Evolutionary conservation across 2,329 filamentous ascomycete species (phyloP).

Genomic region (Aureobasidium uvarum): DNA sequence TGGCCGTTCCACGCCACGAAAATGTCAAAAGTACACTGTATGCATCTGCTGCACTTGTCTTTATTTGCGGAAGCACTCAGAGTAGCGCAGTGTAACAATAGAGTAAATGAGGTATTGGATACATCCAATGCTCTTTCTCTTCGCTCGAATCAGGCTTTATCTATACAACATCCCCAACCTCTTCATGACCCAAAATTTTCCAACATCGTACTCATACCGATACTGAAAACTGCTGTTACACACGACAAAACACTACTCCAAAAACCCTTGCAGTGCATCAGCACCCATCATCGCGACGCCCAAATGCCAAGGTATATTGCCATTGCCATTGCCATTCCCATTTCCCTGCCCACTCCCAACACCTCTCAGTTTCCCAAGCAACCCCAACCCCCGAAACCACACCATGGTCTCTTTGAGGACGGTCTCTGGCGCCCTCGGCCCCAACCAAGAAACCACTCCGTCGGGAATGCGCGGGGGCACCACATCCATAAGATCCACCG

Average conservation of each 20-base stretch:
- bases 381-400: slow-evolving; percentile 66
- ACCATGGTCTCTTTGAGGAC: slow-evolving; percentile 68
- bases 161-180: too few species aligned
- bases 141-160: too few species aligned
- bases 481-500: slow-evolving; percentile 41
- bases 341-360: slow-evolving; percentile 46
- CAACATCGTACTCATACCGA: too few species aligned
- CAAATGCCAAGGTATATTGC: slow-evolving; percentile 68
- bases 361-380: slow-evolving; percentile 65
- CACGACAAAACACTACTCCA: slow-evolving; percentile 18
- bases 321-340: slow-evolving; percentile 53
- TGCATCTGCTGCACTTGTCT: too few species aligned
- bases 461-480: slow-evolving; percentile 26
- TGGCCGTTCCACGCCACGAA: too few species aligned
- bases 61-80: too few species aligned
- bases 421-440: slow-evolving; percentile 48
- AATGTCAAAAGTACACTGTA: too few species aligned
- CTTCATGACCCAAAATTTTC: too few species aligned
- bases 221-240: too few species aligned
- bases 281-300: slow-evolving; percentile 68
- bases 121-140: too few species aligned
- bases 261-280: slow-evolving; percentile 51
- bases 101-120: too few species aligned
- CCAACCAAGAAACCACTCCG: slow-evolving; percentile 18
- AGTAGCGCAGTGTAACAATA: too few species aligned